phyloP scores from a whole-genome alignment of 1,284 basidiomycete species.

The Ganoderma sp. region DNA sequence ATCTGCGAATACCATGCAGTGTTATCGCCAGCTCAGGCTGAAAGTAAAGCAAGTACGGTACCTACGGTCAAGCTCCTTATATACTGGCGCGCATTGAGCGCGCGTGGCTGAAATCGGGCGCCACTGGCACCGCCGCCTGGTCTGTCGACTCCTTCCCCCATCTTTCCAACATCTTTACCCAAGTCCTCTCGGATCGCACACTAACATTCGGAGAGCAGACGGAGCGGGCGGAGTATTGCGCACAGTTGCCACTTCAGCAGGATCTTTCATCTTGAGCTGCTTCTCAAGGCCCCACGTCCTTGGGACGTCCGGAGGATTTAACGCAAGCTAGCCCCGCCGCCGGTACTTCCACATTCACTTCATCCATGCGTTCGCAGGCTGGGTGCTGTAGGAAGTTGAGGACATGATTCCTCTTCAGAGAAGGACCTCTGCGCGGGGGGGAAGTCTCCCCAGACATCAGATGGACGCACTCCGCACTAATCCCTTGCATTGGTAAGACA shows the following conservation, averaged over 20 bases:
- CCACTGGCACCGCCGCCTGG: not conserved
- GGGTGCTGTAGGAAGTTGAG: not conserved
- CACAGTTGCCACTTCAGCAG: not conserved
- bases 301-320: not conserved
- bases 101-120: not conserved
- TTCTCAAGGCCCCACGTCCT: constrained; percentile 1
- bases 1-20: not conserved
- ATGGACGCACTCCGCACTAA: not conserved
- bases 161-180: not conserved
- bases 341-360: not conserved
- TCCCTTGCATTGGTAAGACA: not conserved
- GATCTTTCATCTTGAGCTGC: not conserved
- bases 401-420: not conserved
- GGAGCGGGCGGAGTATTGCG: not conserved
- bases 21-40: not conserved
- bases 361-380: not conserved
- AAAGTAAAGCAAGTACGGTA: not conserved
- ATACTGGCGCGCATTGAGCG: not conserved
- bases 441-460: not conserved
- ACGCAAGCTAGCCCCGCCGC: not conserved
- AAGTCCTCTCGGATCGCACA: not conserved
- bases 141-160: not conserved
- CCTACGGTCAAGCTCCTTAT: no score
- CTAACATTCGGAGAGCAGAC: not conserved
- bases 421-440: not conserved